phyloP scores from a whole-genome alignment of 2,329 filamentous ascomycete genomes.

The Aureobasidium namibiae region DNA sequence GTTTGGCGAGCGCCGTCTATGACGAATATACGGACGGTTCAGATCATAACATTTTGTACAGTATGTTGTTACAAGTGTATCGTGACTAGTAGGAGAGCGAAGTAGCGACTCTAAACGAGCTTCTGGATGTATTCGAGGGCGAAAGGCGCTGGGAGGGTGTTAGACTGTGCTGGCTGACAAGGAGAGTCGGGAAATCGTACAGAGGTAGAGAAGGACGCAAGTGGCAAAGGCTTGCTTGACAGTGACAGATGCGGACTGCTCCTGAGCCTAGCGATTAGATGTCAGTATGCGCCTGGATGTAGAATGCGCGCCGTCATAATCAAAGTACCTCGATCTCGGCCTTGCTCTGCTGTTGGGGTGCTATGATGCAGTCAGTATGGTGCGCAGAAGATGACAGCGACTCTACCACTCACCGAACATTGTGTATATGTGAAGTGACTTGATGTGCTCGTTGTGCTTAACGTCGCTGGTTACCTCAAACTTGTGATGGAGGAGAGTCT shows the following conservation, averaged over 20 bases:
- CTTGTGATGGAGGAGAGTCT: neutral
- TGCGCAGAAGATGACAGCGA: neutral
- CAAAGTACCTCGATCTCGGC: slow-evolving; percentile 54
- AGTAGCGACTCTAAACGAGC: slow-evolving; percentile 27
- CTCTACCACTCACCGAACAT: neutral
- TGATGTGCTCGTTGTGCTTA: neutral
- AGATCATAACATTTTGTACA: neutral
- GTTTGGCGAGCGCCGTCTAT: neutral
- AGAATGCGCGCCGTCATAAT: neutral
- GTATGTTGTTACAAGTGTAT: slow-evolving; percentile 8
- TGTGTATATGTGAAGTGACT: neutral
- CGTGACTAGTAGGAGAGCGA: neutral
- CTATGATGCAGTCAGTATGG: slow-evolving; percentile 28
- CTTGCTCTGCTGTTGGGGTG: slow-evolving; percentile 60
- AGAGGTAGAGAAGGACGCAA: slow-evolving; percentile 64
- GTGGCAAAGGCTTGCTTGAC: slow-evolving; percentile 60
- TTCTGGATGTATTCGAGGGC: slow-evolving; percentile 47
- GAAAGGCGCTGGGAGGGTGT: slow-evolving; percentile 40
- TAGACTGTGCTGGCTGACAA: neutral
- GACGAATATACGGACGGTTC: neutral
- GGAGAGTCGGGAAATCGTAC: slow-evolving; percentile 43
- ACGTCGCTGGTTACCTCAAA: neutral
- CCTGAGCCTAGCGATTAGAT: slow-evolving; percentile 37
- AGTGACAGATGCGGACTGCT: slow-evolving; percentile 58
- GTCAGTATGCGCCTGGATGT: slow-evolving; percentile 6